Percentiles rank a stretch among this genome's conserved stretches.
Evolutionary conservation across 2,329 filamentous ascomycete species (phyloP).

Genomic region (Pseudofabraea citricarpa): DNA sequence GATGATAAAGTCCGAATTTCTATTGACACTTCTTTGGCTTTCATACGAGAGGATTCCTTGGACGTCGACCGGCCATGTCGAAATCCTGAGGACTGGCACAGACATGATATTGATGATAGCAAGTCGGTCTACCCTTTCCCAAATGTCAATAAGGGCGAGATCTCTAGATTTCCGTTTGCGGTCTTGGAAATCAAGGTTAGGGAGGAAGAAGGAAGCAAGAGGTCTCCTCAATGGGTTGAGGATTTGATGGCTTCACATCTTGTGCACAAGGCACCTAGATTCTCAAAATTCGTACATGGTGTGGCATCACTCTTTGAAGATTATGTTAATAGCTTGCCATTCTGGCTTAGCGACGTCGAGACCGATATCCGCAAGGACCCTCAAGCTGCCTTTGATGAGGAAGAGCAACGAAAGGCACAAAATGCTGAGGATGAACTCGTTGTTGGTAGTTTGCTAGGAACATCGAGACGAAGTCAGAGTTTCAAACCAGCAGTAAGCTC

Average conservation of each 20-base stretch:
- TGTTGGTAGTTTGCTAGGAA: slow-evolving; percentile 81
- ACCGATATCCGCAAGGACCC: slow-evolving; percentile 93
- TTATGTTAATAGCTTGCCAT: slow-evolving; percentile 91
- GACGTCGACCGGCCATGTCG: slow-evolving; percentile 83
- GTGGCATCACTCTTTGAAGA: slow-evolving; percentile 90
- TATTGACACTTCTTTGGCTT: slow-evolving; percentile 85
- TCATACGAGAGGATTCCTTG: slow-evolving; percentile 75
- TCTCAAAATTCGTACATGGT: slow-evolving; percentile 96
- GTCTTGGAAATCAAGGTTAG: slow-evolving; percentile 89
- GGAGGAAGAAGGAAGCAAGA: slow-evolving; percentile 52
- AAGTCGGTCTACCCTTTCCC: slow-evolving; percentile 84
- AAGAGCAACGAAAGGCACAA: slow-evolving; percentile 78
- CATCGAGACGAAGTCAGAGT: slow-evolving; percentile 32
- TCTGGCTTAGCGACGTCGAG: slow-evolving; percentile 91
- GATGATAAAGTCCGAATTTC: slow-evolving; percentile 88
- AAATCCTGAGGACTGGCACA: slow-evolving; percentile 85
- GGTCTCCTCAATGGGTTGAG: slow-evolving; percentile 78
- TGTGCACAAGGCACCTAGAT: slow-evolving; percentile 81
- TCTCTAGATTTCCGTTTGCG: slow-evolving; percentile 85
- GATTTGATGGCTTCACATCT: slow-evolving; percentile 92
- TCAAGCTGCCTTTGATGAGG: slow-evolving; percentile 82
- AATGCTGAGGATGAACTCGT: slow-evolving; percentile 82
- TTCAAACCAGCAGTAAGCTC: slow-evolving; percentile 62
- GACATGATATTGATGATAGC: slow-evolving; percentile 78
- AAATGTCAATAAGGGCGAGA: slow-evolving; percentile 83